Base-by-base conservation (phyloP, 2,329 filamentous ascomycete genomes). In the Aspergillus sclerotialis region DNA sequence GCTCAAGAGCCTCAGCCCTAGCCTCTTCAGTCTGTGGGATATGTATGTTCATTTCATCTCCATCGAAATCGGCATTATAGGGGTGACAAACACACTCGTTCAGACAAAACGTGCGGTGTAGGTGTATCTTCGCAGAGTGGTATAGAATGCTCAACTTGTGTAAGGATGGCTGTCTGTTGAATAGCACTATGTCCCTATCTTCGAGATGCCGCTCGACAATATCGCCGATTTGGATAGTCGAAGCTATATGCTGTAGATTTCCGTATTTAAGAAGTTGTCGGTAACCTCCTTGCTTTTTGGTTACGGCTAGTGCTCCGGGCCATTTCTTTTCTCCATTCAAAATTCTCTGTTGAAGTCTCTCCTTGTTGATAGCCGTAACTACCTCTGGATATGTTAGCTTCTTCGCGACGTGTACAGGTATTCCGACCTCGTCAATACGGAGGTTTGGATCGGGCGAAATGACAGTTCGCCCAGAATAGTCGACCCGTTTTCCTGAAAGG, bases 81-180 rank as follows among this genome's bases (percentile, higher is more conserved):
- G 92, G 92, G 41, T 84, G 89, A 64, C 92, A 98, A 1, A 94
- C 92, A 75, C 92, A 98, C 60, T 98, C 92, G 57, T 98, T 98
- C 12, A 98, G 73, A 35, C 92, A 82, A 58, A 98, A 96, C 0
- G 92, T 98, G 60, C 89, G 80, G 81, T 92, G 94, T 0, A 90
- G 92, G 32, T 92, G 79, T 31, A 98, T 79, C 61, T 95, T 95
- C 49, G 83, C 92, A 53, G 84, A 80, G 68, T 98, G 92, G 55
- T 85, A 90, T 66, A 98, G 88, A 61, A 98, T 98, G 78, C 87
- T 94, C 45, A 98, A 82, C 62, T 96, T 98, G 72, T 98, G 92
- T 6, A 98, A 75, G 1, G 92, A 98, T 0, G 92, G 92, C 55
- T 98, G 92, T 42, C 92, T 85, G 57, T 98, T 98, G 74, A 98